A percentile compares a stretch with the other conserved stretches of the same genome.
phyloP scores from a whole-genome alignment of 2,329 filamentous ascomycete species.

The Ceratocystis harringtonii region DNA sequence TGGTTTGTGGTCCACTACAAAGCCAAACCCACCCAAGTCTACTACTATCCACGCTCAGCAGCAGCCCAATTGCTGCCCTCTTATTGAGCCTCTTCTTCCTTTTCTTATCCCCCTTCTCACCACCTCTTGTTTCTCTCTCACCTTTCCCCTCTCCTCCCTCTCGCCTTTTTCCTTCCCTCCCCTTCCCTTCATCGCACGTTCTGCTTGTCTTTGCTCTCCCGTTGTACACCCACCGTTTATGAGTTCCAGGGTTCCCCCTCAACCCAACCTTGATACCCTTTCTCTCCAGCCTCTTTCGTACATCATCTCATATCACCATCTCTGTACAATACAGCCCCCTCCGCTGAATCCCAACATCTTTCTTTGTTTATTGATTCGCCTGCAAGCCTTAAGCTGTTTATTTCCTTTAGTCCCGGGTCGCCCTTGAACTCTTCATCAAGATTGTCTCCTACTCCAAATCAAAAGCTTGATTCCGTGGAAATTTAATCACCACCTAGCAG shows the following conservation, averaged over 20 bases:
- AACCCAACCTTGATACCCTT: slow-evolving; percentile 10
- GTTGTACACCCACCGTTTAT: background rate
- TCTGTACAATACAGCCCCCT: slow-evolving; percentile 6
- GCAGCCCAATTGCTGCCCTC: background rate
- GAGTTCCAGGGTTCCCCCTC: background rate
- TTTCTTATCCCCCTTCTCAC: background rate
- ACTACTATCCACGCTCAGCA: background rate
- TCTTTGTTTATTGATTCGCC: background rate
- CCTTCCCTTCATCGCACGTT: slow-evolving; percentile 1
- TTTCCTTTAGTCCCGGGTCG: background rate
- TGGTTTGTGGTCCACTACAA: background rate
- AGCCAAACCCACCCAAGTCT: background rate
- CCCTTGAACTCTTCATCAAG: background rate
- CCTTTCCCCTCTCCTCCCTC: background rate
- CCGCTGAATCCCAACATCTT: background rate
- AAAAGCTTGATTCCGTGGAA: background rate
- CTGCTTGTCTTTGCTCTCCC: background rate
- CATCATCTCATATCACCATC: background rate
- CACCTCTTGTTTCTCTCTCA: background rate
- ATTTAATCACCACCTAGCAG: background rate
- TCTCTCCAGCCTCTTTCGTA: background rate
- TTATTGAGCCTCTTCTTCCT: background rate
- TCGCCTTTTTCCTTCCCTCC: background rate
- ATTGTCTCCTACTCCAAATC: background rate
- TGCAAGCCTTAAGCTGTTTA: background rate